Evolutionary conservation across 2,329 filamentous ascomycete genomes (phyloP), one percentile per base, ranked within the genome.

Genomic region (Penicillium sp.): DNA sequence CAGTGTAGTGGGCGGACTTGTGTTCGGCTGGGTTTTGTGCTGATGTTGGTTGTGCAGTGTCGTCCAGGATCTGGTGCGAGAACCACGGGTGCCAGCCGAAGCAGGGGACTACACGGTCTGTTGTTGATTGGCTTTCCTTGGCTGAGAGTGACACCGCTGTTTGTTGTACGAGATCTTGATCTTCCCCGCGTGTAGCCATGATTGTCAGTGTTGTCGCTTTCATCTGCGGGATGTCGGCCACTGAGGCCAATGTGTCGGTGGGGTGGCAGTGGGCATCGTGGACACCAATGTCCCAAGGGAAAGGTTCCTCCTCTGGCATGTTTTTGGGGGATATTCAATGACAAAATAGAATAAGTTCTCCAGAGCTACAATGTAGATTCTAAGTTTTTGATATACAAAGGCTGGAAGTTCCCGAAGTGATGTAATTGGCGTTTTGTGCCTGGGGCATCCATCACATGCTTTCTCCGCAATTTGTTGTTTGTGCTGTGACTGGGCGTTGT

Each of bases 11-110:
- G 1, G 67, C 50, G 6, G 77, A 67, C 50, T 79, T 76, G 4
- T 72, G 67, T 6, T 64, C 54, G 6, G 40, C 66, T 12, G 42
- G 37, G 31, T 67, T 62, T 29, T 37, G 25, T 31, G 37, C 29
- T 10, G 57, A 49, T 19, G 53, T 69, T 21, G 62, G 37, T 6
- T 50, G 46, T 17, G 54, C 41, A 4, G 50, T 60, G 53, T 84
- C 77, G 62, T 80, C 75, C 63, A 81, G 79, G 67, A 88, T 81
- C 59, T 86, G 83, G 67, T 88, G 81, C 0, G 85, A 84, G 68
- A 88, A 88, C 86, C 86, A 88, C 0, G 86, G 86, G 71, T 88
- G 86, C 86, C 86, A 88, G 38, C 86, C 86, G 68, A 88, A 88
- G 50, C 82, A 84, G 0, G 86, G 86, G 0, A 88, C 66, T 27